A percentile compares a stretch with the other conserved stretches of the same genome.
Conservation (phyloP, 352 stramenopile genomes). For the Phytophthora pini region DNA sequence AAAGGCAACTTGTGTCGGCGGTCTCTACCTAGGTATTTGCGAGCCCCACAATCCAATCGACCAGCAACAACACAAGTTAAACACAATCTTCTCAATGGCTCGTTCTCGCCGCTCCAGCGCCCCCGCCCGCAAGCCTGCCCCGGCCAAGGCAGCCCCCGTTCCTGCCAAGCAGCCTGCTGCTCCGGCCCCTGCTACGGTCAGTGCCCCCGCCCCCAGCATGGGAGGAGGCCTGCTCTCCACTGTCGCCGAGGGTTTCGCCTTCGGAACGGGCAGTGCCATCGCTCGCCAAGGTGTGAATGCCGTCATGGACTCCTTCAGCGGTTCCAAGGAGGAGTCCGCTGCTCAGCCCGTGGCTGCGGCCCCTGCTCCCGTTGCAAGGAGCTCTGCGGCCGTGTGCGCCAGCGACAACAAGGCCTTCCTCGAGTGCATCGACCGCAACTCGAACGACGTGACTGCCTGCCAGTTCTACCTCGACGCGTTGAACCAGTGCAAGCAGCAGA, state of each 20-base stretch:
- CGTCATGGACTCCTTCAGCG: constrained; percentile 69
- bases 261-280: constrained; percentile 96
- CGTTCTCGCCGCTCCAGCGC: constrained; percentile 68
- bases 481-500: constrained; percentile 87
- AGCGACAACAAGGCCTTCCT: constrained; percentile 82
- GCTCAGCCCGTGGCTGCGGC: constrained; percentile 24
- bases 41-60: constrained; percentile 34
- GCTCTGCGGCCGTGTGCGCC: constrained; percentile 46
- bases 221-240: constrained; percentile 94
- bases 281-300: constrained; percentile 89
- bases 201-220: constrained; percentile 66
- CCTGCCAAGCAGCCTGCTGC: constrained; percentile 42
- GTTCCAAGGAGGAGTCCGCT: constrained; percentile 49
- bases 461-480: constrained; percentile 88
- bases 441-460: constrained; percentile 81
- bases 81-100: constrained; percentile 45
- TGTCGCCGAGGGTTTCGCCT: constrained; percentile 97
- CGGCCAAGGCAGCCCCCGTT: constrained; percentile 42
- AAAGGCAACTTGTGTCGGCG: constrained; percentile 34
- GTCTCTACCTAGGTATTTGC: constrained; percentile 1
- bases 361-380: constrained; percentile 14
- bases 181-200: constrained; percentile 34
- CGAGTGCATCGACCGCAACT: constrained; percentile 78
- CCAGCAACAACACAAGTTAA: constrained; percentile 20
- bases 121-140: constrained; percentile 51